phyloP scores from a whole-genome alignment of 1,139 yeast species.

The Candida albicans region DNA sequence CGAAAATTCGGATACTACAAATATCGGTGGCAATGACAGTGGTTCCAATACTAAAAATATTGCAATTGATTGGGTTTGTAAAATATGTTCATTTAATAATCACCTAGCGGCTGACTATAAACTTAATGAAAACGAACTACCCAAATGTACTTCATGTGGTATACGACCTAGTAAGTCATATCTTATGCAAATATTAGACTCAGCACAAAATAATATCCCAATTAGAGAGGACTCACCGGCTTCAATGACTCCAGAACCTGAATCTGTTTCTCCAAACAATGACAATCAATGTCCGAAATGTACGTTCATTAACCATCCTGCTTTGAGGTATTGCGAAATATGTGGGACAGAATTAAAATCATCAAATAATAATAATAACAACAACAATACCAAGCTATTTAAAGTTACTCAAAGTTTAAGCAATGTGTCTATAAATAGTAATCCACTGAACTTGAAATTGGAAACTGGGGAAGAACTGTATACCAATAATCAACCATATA shows the following conservation, averaged over 20 bases:
- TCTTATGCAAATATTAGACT: conserved; percentile 9
- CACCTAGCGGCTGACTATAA: conserved; percentile 37
- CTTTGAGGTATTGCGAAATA: conserved; percentile 76
- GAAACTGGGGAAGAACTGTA: conserved; percentile 34
- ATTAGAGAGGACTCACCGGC: conserved; percentile 4
- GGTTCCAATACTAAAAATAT: conserved; percentile 8
- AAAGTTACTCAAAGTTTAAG: conserved; percentile 12
- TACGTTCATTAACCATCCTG: conserved; percentile 83
- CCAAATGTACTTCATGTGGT: conserved; percentile 79
- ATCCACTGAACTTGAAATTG: conserved; percentile 25
- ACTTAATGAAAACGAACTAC: conserved; percentile 35
- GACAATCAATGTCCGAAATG: conserved; percentile 71
- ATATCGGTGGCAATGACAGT: background rate
- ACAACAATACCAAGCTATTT: conserved; percentile 11
- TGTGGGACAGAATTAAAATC: conserved; percentile 65
- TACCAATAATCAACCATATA: conserved; percentile 33
- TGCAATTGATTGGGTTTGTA: conserved; percentile 70
- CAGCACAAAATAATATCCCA: background rate
- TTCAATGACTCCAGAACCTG: conserved; percentile 8
- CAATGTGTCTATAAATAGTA: conserved; percentile 7
- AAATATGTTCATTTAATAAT: conserved; percentile 77
- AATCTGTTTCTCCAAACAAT: conserved; percentile 20
- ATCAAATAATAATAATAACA: conserved; percentile 6
- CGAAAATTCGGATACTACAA: background rate
- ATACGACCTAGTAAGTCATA: conserved; percentile 34